These are phyloP conservation scores for Botrytis medusae DNA, from an alignment of 2,329 filamentous ascomycete genomes.

Conservation along the genomic window DNA sequence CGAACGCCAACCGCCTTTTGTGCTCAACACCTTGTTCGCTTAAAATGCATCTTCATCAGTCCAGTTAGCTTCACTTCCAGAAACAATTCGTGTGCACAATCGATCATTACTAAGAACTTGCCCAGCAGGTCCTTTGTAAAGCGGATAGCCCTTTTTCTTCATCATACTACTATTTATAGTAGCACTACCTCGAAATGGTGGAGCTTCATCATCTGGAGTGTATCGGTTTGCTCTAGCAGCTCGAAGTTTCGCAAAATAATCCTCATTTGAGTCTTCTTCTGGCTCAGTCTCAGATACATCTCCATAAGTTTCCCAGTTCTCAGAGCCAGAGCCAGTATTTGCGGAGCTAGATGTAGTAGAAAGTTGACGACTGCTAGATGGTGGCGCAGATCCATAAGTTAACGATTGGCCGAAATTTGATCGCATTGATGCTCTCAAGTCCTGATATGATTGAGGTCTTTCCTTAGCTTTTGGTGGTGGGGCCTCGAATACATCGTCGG, in stretches of 20 bases:
- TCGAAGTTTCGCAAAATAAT: constrained; percentile 82
- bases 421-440: constrained; percentile 46
- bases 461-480: constrained; percentile 42
- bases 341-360: constrained; percentile 65
- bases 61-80: constrained; percentile 61
- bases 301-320: constrained; percentile 98
- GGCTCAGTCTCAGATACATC: constrained; percentile 78
- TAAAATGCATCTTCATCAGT: constrained; percentile 63
- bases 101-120: constrained; percentile 51
- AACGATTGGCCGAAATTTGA: constrained; percentile 39
- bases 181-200: constrained; percentile 28
- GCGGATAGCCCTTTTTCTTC: constrained; percentile 58
- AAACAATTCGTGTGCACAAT: constrained; percentile 63
- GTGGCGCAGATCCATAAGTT: constrained; percentile 33
- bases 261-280: constrained; percentile 74
- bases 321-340: constrained; percentile 76
- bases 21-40: not conserved
- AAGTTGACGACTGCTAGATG: constrained; percentile 58
- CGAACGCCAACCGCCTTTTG: constrained; percentile 6
- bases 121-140: constrained; percentile 47
- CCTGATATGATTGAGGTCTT: constrained; percentile 43
- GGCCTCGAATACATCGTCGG: constrained; percentile 87
- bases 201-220: constrained; percentile 46
- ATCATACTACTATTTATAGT: constrained; percentile 42
- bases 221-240: constrained; percentile 67